Conservation (phyloP, 116 monocot species). For the Papilionanthe hybrid region DNA sequence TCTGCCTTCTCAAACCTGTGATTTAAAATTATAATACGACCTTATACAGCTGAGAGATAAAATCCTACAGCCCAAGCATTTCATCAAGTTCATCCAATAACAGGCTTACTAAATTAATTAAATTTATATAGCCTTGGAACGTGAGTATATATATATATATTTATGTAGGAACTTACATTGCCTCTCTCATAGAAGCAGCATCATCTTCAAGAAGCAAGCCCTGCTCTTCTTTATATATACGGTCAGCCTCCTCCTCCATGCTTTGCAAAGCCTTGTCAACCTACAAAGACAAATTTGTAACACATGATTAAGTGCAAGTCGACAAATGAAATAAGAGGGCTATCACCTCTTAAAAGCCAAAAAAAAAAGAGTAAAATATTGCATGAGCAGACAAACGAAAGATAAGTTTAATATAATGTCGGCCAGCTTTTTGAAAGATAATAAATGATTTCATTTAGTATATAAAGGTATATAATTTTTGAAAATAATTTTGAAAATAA, state of each 20-base stretch:
- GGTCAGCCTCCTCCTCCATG: constrained; percentile 89
- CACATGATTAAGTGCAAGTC: neutral
- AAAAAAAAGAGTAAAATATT: neutral
- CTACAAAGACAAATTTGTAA: constrained; percentile 18
- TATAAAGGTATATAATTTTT: too few relatives aligned
- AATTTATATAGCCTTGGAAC: neutral
- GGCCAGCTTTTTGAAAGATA: too few relatives aligned
- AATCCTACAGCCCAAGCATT: neutral
- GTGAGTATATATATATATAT: too few relatives aligned
- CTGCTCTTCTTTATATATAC: constrained; percentile 71
- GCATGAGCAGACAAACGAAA: neutral
- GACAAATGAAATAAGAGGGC: neutral
- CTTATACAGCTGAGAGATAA: neutral
- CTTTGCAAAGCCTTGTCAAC: constrained; percentile 91
- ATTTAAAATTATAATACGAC: neutral
- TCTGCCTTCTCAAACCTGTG: constrained; percentile 92
- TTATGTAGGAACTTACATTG: constrained; percentile 46
- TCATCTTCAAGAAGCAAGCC: constrained; percentile 83
- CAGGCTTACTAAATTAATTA: neutral
- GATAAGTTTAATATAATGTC: too few relatives aligned
- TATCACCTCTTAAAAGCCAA: neutral
- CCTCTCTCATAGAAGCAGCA: constrained; percentile 66
- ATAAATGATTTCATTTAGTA: too few relatives aligned
- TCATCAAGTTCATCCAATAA: neutral
- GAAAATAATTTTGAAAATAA: too few relatives aligned